Base-by-base conservation (phyloP, 1,284 basidiomycete genomes). In the Anthracocystis walkeri region DNA sequence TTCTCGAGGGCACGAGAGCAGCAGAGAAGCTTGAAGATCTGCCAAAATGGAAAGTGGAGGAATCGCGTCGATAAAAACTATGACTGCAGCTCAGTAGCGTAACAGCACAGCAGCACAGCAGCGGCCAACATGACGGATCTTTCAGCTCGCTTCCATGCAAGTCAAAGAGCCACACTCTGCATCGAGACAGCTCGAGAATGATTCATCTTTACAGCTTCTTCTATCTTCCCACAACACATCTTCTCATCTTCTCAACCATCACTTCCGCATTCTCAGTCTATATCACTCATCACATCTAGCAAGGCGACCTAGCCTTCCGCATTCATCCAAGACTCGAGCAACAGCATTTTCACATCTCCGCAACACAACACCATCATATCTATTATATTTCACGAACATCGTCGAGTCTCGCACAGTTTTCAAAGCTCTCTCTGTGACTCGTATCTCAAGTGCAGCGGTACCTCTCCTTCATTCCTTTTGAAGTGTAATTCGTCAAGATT, bases 31-130 rank as follows among this genome's bases (percentile, higher is more conserved):
- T 50, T 33, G 50, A 33, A 56, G 65, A 60, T 42, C 48, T 44
- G 31, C 27, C 45, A 7, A 23, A 48, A 70, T 61, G 46, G 59
- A 69, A 69, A 65, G 68, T 65, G 68, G 68, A 65, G 62, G 58
- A 63, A 58, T 20, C 23, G 54, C n/a, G 55, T 38, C 40, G 55
- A 64, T 40, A 14, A 52, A 40, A 14, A 53, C 38, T 40, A 52
- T n/a, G 21, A 40, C 42, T 35, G 41, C 41, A 52, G 25, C 35
- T 5, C 11, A 31, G 25, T 12, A 38, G 35, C 35, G 35, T 11
- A 38, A 38, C 33, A 35, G 33, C 25, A 16, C 49, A 31, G 53
- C 42, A 58, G 51, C 51, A 8, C 29, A 29, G 29, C 29, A 29
- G 29, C 29, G 8, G 14, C 29, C 48, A 49, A n/a, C 16, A 31